Evolutionary conservation across 73 alveolate genomes (phyloP), one percentile per base, ranked within the genome.

Genomic region (Blepharisma stoltei): DNA sequence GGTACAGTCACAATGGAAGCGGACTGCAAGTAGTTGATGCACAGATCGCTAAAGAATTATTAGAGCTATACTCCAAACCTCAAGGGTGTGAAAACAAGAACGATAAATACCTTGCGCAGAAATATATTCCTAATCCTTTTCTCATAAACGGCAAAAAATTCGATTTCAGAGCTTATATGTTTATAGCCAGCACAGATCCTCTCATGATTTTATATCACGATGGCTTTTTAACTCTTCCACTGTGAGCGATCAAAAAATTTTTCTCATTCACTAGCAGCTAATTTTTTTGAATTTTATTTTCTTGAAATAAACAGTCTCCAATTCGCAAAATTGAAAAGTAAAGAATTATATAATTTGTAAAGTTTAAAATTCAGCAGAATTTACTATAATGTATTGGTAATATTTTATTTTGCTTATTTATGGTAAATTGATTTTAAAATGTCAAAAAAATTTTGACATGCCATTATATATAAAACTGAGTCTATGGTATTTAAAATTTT

Each of bases 51-150:
- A 25, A n/a, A 43, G 79, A 44, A 38, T 43, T 69, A 3, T 1
- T 18, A 25, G 41, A 14, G 18, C 11, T 14, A 20, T 69, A 69
- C 27, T 9, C n/a, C 3, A 14, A 46, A 1, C 71, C 71, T 9
- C 21, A 23, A 46, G 73, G 70, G 48, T 81, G 89, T 82, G 47
- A 77, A 38, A 78, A 82, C 6, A 65, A 44, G 11, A 23, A 23
- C 14, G 92, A 96, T 67, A 83, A 88, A 32, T 92, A 86, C 76
- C 93, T 92, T 20, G 94, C 89, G 32, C 90, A 89, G 75, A 82
- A 86, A 89, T 92, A 92, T 20, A 52, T 52, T n/a, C 67, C 67
- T n/a, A 52, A 52, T 3, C 67, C 67, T 52, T 20, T 52, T 3
- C 67, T 52, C 2, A n/a, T 52, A 14, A 52, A 52, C 23, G 67